Evolutionary conservation across 2,329 filamentous ascomycete species (phyloP).

Genomic region (Colletotrichum sp.): DNA sequence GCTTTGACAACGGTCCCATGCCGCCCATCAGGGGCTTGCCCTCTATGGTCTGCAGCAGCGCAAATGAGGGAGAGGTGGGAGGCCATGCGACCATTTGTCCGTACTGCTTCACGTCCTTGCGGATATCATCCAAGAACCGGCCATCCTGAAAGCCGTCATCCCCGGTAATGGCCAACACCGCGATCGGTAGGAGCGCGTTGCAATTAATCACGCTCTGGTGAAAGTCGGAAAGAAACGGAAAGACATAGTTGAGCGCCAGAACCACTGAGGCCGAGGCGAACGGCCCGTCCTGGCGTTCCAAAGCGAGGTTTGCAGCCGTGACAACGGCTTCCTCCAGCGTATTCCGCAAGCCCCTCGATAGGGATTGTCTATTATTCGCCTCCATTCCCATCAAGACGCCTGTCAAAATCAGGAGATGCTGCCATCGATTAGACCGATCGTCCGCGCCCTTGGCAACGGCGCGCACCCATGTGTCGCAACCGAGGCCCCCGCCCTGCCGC

Average conservation of each 20-base stretch:
- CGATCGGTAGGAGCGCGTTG: slow-evolving; percentile 71
- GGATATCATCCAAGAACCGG: slow-evolving; percentile 74
- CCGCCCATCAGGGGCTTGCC: slow-evolving; percentile 66
- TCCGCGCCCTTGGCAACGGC: slow-evolving; percentile 64
- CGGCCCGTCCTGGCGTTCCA: slow-evolving; percentile 54
- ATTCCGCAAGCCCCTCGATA: slow-evolving; percentile 66
- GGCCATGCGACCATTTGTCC: slow-evolving; percentile 70
- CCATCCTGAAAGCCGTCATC: slow-evolving; percentile 77
- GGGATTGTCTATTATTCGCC: slow-evolving; percentile 62
- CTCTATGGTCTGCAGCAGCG: slow-evolving; percentile 61
- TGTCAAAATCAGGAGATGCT: slow-evolving; percentile 80
- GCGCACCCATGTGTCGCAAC: slow-evolving; percentile 59
- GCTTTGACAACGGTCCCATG: slow-evolving; percentile 69
- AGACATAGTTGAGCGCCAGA: slow-evolving; percentile 77
- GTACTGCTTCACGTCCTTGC: slow-evolving; percentile 66
- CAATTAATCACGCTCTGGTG: slow-evolving; percentile 67
- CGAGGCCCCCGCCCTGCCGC: slow-evolving; percentile 46
- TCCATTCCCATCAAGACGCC: slow-evolving; percentile 82
- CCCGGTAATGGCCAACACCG: slow-evolving; percentile 71
- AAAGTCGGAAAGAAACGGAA: slow-evolving; percentile 70
- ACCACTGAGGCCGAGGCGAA: slow-evolving; percentile 60
- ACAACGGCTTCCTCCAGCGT: slow-evolving; percentile 77
- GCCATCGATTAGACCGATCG: slow-evolving; percentile 72
- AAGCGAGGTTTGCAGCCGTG: slow-evolving; percentile 76
- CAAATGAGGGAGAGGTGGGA: slow-evolving; percentile 62